Evolutionary conservation across 164 flowering plant genomes (phyloP).

Genomic region (Umbellularia californica): DNA sequence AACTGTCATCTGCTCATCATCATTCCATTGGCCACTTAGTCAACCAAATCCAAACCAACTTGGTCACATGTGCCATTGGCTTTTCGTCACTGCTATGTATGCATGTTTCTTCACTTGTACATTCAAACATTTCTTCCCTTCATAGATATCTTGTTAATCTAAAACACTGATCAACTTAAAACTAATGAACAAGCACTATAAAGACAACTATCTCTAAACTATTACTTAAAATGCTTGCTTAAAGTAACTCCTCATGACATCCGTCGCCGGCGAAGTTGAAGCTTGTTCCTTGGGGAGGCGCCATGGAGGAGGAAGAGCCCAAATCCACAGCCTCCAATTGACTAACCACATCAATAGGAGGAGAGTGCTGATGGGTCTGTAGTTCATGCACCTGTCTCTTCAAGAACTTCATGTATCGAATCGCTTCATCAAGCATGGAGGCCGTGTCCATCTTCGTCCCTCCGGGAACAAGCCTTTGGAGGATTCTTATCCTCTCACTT

Average conservation of each 20-base stretch:
- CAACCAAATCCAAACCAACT: conserved; percentile 71
- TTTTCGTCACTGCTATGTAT: conserved; percentile 7
- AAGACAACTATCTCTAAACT: background rate
- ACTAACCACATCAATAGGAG: background rate
- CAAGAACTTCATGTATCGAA: conserved; percentile 79
- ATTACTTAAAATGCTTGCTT: background rate
- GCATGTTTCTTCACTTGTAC: background rate
- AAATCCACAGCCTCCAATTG: background rate
- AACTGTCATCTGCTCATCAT: too few relatives aligned
- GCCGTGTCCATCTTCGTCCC: conserved; percentile 91
- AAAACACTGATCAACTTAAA: background rate
- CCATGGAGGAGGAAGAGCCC: conserved; percentile 11
- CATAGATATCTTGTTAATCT: background rate
- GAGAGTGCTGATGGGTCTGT: conserved; percentile 26
- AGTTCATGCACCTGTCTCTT: conserved; percentile 60
- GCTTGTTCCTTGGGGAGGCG: conserved; percentile 3
- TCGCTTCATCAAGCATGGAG: conserved; percentile 81
- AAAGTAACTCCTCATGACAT: background rate
- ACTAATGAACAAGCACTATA: background rate
- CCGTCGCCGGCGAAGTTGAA: conserved; percentile 1
- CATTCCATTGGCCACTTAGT: conserved; percentile 35
- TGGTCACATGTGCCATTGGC: conserved; percentile 8
- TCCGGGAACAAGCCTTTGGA: conserved; percentile 61
- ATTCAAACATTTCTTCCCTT: conserved; percentile 1
- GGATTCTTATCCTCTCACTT: conserved; percentile 59